Percentiles rank a stretch among this genome's conserved stretches.
Conservation (phyloP, 2,329 filamentous ascomycete genomes). For the Delphinella strobiligena region DNA sequence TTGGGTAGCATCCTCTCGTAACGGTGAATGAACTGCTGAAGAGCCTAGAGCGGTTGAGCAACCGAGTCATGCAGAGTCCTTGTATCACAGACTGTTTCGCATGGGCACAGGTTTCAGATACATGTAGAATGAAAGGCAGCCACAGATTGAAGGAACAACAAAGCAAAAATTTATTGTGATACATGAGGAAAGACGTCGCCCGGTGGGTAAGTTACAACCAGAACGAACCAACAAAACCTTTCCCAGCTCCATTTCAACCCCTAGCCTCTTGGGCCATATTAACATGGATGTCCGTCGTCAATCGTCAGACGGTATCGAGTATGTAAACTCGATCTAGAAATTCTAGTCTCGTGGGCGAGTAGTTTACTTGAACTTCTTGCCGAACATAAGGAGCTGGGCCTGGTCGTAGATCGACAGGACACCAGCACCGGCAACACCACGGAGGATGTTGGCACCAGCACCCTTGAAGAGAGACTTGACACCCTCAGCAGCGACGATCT, state of each 20-base stretch:
- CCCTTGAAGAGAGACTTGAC: constrained; percentile 99
- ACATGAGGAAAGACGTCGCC: constrained; percentile 9
- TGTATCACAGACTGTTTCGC: no score
- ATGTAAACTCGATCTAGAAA: background rate
- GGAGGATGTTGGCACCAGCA: constrained; percentile 99
- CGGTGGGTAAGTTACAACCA: constrained; percentile 9
- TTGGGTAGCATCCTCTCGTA: no score
- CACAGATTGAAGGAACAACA: background rate
- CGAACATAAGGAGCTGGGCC: constrained; percentile 97
- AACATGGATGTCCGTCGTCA: constrained; percentile 1
- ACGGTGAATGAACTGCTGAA: no score
- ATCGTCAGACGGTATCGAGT: constrained; percentile 7
- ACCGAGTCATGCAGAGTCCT: no score
- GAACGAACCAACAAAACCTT: constrained; percentile 23
- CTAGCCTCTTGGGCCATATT: constrained; percentile 8
- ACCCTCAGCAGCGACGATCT: constrained; percentile 98
- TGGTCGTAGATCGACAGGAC: constrained; percentile 99
- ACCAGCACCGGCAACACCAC: constrained; percentile 99
- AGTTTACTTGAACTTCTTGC: constrained; percentile 86
- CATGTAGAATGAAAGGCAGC: background rate
- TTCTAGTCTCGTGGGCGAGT: constrained; percentile 3
- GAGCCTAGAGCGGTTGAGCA: no score
- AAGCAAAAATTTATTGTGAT: constrained; percentile 9
- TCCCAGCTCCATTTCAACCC: constrained; percentile 6
- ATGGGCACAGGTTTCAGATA: no score